Percentiles rank a stretch among this genome's conserved stretches.
Conservation (phyloP, 106 monocot species). For the Dioscorea dumetorum region DNA sequence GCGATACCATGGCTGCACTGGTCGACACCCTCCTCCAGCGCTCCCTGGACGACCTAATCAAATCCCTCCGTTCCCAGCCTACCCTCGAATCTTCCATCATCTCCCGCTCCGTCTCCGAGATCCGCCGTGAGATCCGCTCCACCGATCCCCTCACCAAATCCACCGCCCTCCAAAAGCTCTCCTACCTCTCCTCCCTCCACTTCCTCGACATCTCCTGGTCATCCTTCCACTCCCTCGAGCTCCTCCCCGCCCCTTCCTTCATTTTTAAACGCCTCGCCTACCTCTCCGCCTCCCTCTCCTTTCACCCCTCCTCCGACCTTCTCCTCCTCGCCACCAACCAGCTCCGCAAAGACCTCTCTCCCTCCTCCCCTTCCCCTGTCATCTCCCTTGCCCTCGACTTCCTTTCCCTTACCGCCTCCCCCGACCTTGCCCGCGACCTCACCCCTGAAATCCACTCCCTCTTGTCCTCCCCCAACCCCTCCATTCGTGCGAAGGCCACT, state of each 20-base stretch:
- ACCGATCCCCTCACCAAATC: slow-evolving; percentile 49
- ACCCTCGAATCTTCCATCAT: slow-evolving; percentile 23
- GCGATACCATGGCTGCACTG: slow-evolving; percentile 18
- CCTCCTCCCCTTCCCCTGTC: slow-evolving; percentile 11
- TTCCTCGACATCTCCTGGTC: slow-evolving; percentile 36
- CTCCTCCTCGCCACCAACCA: slow-evolving; percentile 81
- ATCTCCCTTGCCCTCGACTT: slow-evolving; percentile 37
- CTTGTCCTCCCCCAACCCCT: slow-evolving; percentile 17
- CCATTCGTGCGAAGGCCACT: slow-evolving; percentile 13
- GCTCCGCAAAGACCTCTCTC: slow-evolving; percentile 67
- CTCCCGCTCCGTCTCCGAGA: slow-evolving; percentile 48
- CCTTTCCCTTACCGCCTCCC: slow-evolving; percentile 36
- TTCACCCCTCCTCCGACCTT: slow-evolving; percentile 53
- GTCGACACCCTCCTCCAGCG: slow-evolving; percentile 79
- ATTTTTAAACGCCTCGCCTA: slow-evolving; percentile 50
- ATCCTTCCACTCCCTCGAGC: slow-evolving; percentile 63
- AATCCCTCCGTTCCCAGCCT: slow-evolving; percentile 51
- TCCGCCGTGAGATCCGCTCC: slow-evolving; percentile 83
- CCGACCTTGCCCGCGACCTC: slow-evolving; percentile 42
- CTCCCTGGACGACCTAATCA: slow-evolving; percentile 74
- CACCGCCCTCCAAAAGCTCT: slow-evolving; percentile 73
- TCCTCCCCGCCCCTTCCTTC: slow-evolving; percentile 54
- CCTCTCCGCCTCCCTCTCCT: slow-evolving; percentile 56
- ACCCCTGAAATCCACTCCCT: slow-evolving; percentile 27
- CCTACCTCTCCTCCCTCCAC: slow-evolving; percentile 80